Percentiles rank a stretch among this genome's conserved stretches.
phyloP scores from a whole-genome alignment of 495 filamentous ascomycete species.

The Aspergillus bridgeri region DNA sequence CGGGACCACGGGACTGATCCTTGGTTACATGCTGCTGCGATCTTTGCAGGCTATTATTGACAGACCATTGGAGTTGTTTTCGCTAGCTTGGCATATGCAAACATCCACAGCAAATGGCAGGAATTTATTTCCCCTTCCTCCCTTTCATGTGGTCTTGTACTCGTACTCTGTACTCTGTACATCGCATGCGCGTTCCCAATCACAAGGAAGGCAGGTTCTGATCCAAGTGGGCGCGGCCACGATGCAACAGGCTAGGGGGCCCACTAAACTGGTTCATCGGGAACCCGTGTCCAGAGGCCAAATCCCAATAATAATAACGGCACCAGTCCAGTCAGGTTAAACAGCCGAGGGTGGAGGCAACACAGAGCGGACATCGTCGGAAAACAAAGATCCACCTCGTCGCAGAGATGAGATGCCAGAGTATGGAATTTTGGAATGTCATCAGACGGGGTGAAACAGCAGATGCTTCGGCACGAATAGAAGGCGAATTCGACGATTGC shows the following conservation, averaged over 20 bases:
- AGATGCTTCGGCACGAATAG: background rate
- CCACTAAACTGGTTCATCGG: constrained; percentile 7
- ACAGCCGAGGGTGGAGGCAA: constrained; percentile 3
- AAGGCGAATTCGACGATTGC: background rate
- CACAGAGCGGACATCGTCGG: background rate
- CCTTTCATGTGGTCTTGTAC: background rate
- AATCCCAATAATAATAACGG: background rate
- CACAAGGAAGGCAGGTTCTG: background rate
- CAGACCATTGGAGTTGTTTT: background rate
- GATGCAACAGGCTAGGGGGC: background rate
- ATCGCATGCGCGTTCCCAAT: background rate
- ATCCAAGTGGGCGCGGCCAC: background rate
- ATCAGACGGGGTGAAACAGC: background rate
- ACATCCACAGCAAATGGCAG: background rate
- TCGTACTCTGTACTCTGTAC: too few species aligned
- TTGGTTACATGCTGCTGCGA: background rate
- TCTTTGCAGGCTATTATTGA: too few species aligned
- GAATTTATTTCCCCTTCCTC: background rate
- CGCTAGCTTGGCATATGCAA: background rate
- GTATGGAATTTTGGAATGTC: too few species aligned
- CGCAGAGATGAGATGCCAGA: background rate
- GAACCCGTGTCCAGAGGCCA: constrained; percentile 6
- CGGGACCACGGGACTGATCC: background rate
- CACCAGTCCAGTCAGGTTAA: constrained; percentile 9
- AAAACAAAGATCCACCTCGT: background rate